Conservation (phyloP, 306 rosid genomes). For the Malus domestica region DNA sequence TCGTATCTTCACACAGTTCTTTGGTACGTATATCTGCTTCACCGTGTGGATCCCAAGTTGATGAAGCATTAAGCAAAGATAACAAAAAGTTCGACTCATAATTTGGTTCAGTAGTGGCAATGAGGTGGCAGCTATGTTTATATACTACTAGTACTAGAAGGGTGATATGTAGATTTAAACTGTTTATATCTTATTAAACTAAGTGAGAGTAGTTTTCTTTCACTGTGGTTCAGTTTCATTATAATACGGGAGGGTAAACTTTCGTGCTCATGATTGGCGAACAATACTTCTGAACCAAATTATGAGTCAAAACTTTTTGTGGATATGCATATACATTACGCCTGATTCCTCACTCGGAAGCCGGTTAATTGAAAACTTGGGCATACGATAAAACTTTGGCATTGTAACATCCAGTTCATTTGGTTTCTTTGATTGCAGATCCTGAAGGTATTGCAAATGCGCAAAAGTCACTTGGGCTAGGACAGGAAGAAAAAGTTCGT, state of each 20-base stretch:
- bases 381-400: not conserved
- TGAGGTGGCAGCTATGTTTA: not conserved
- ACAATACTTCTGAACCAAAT: not conserved
- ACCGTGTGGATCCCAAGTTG: not conserved
- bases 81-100: too few species aligned
- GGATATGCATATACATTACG: not conserved
- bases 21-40: constrained; percentile 51
- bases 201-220: not conserved
- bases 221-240: not conserved
- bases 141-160: not conserved
- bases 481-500: constrained; percentile 78
- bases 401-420: not conserved
- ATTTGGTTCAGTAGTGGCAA: not conserved
- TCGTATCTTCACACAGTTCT: constrained; percentile 90
- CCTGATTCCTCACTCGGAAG: not conserved
- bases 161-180: not conserved
- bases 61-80: not conserved
- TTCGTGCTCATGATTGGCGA: not conserved
- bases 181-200: not conserved
- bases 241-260: not conserved
- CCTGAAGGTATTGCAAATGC: constrained; percentile 96
- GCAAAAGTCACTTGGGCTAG: constrained; percentile 80
- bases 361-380: not conserved
- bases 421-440: constrained; percentile 38
- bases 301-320: not conserved